Base-by-base conservation (phyloP, 2,329 filamentous ascomycete genomes). In the Sporothrix humicola region DNA sequence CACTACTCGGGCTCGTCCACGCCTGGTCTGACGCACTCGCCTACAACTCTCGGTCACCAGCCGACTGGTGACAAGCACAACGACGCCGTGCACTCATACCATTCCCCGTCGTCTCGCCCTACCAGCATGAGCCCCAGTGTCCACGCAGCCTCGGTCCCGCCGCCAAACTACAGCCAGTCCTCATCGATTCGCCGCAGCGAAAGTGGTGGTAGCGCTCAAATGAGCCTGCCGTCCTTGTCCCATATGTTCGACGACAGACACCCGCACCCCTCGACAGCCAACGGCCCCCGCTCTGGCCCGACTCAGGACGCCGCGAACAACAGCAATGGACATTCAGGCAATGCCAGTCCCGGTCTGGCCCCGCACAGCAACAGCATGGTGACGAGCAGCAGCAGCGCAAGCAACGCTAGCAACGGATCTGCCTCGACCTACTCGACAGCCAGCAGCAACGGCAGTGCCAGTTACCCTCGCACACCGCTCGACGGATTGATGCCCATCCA, bases 401-500 rank as follows among this genome's bases (percentile, higher is more conserved):
- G 71, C 52, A 73, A 65, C 54, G 81, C 42, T 2, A 72, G 73
- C 73, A 75, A 66, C 48, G 81, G 56, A 81, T 66, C 81, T 1
- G 85, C 86, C 2, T 78, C 80, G 2, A 83, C 80, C 15, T 84
- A 85, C 1, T 81, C 81, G 9, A 48, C 61, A 7, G 44, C 46
- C n/a, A 52, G 23, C 20, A 68, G 66, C 66, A 54, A 42, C 26
- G 59, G n/a, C 26, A 20, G 65, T 23, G 69, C 54, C 26, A 78
- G 79, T 31, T 79, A 79, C n/a, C 81, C 84, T 1, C 82, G 86
- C 58, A 85, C 84, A 4, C 83, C 85, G 0, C 83, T 85, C 65
- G 87, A 89, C 52, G 84, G 85, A 0, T 82, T 85, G 0, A 76
- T 89, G 12, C 86, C 87, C 1, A 89, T 89, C 31, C 87, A 89